Evolutionary conservation across 2,329 filamentous ascomycete genomes (phyloP), one percentile per base, ranked within the genome.

Genomic region (Aaosphaeria pasadenensis): DNA sequence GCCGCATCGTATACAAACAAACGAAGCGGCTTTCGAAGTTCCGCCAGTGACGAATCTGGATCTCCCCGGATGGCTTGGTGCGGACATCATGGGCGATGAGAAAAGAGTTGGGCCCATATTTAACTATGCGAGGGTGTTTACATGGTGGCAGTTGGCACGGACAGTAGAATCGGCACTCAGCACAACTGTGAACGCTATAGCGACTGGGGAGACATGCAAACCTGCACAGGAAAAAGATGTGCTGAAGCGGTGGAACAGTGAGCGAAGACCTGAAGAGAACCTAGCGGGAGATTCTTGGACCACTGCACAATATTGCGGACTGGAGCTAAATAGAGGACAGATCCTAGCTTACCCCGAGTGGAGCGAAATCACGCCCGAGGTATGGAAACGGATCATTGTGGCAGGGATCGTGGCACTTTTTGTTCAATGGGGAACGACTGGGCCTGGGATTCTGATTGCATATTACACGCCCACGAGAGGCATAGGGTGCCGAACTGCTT

Each of bases 41-140:
- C 51, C 53, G 5, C 51, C 51, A 7, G 44, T 50, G 30, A 50
- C 39, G 6, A 51, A 55, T 36, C 43, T 51, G 5, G 46, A 57
- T 11, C 40, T 55, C 4, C 50, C 53, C 7, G 17, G 43, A 1
- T 60, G 57, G 54, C 33, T 49, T 13, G 56, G 54, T n/a, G 50
- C 43, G 5, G 46, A 53, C 45, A 52, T 62, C 13, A 54, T 49
- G 32, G 57, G 59, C 9, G 59, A 62, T 42, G 57, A 60, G 41
- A 48, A 51, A 24, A 44, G 38, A n/a, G 49, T 52, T 41, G 57
- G 54, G 0, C 59, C 57, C 4, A 55, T 59, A 24, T 60, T 55
- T 51, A 62, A 60, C 39, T 60, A 62, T 42, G 59, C 57, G 4
- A 42, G 56, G 11, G 47, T 57, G 1, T 62, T 60, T 44, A 60